Base-by-base conservation (phyloP, 2,329 filamentous ascomycete species). In the Ceratocystis cacaofunesta region DNA sequence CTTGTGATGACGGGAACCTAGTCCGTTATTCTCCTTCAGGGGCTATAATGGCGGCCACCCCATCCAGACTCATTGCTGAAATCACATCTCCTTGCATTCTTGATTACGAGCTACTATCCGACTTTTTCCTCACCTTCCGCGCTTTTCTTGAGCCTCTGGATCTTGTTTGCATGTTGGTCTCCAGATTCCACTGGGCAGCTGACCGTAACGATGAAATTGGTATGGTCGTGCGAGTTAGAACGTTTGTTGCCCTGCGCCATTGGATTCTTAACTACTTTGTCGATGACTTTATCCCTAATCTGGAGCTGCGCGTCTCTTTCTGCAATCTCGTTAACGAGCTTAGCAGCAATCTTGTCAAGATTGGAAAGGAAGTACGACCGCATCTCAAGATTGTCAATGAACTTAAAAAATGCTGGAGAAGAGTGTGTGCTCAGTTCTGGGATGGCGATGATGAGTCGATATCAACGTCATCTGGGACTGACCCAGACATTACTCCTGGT, bases 181-280 rank as follows among this genome's bases (percentile, higher is more conserved):
- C 92, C 1, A 85, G 94, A 19, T 77, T 99, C 63, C 82, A 86
- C 69, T 99, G 94, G 94, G 91, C 94, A 0, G 80, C 96, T 61
- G 83, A 83, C 61, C 83, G 89, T 65, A 78, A 82, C 60, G 90
- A 95, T 72, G 90, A 96, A 73, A 85, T 86, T 66, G 94, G 94
- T 48, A 89, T 91, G 72, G 90, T 99, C 63, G 94, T 96, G n/a
- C 85, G 92, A 62, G 95, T 99, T 17, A 85, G 94, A 52, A 95
- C 92, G 0, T 99, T 97, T 76, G 94, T 96, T 30, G 94, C 94
- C 6, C 80, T 97, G 57, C 85, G 94, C 66, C 94, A 99, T 75
- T 99, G 94, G 94, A 92, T 97, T 66, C 77, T 99, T 68, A 99
- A 99, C 74, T 99, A 99, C 75, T 99, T 97, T 70, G 82, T 89